phyloP scores from a whole-genome alignment of 2,329 filamentous ascomycete species.

The Fusarium illudens region DNA sequence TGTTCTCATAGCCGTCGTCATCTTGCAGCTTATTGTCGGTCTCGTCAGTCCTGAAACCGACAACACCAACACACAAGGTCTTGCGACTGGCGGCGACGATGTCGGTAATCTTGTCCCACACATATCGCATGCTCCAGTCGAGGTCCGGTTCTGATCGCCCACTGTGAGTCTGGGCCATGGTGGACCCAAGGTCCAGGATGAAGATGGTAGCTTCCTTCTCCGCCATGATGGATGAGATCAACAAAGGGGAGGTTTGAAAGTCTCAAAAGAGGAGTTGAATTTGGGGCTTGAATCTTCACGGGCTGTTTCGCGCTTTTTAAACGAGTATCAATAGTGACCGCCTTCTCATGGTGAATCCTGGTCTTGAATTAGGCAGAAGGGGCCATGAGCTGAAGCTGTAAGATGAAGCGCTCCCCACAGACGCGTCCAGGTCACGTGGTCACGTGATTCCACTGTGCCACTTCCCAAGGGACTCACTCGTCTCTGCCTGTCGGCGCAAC shows the following conservation, averaged over 20 bases:
- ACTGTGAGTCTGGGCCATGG: slow-evolving; percentile 79
- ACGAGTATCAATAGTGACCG: slow-evolving; percentile 10
- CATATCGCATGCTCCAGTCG: slow-evolving; percentile 88
- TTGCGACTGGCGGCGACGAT: slow-evolving; percentile 73
- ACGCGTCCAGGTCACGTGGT: slow-evolving; percentile 43
- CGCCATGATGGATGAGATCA: slow-evolving; percentile 68
- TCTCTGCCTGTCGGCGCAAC: neutral
- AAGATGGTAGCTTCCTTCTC: slow-evolving; percentile 94
- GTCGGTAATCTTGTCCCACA: slow-evolving; percentile 88
- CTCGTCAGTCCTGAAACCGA: slow-evolving; percentile 83
- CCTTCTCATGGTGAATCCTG: slow-evolving; percentile 33
- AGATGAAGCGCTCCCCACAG: slow-evolving; percentile 15
- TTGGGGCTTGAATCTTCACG: neutral
- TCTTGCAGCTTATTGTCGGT: slow-evolving; percentile 74
- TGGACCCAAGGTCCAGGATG: slow-evolving; percentile 84
- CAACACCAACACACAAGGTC: slow-evolving; percentile 76
- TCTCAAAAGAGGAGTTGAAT: neutral
- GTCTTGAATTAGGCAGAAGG: slow-evolving; percentile 42
- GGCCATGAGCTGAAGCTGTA: slow-evolving; percentile 23
- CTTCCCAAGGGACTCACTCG: neutral
- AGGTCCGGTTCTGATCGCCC: slow-evolving; percentile 82
- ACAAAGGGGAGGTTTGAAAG: neutral
- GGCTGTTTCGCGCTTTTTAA: slow-evolving; percentile 22
- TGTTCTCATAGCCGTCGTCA: slow-evolving; percentile 80
- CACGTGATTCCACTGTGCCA: slow-evolving; percentile 43